A percentile compares a stretch with the other conserved stretches of the same genome.
Conservation (phyloP, 208 protist species). For the Acanthamoeba divionensis region DNA sequence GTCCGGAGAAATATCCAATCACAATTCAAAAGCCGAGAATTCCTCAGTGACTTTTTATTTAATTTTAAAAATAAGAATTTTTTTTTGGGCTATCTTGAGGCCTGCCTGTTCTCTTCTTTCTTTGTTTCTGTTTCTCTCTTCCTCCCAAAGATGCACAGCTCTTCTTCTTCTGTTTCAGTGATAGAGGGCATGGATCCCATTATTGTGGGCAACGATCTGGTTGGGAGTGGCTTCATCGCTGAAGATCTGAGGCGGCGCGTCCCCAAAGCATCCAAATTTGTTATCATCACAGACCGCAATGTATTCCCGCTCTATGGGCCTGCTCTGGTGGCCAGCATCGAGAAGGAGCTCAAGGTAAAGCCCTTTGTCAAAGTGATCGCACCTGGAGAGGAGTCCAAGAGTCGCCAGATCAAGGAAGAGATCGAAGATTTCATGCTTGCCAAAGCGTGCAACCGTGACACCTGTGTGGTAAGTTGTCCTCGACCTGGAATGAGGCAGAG, state of each 20-base stretch:
- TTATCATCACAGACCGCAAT: conserved; percentile 64
- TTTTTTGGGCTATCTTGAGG: no score
- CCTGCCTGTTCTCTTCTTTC: no score
- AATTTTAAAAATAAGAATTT: no score
- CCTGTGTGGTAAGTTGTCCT: conserved; percentile 60
- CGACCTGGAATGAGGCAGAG: background rate
- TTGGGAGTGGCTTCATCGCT: background rate
- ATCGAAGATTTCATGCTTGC: conserved; percentile 75
- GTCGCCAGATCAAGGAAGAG: conserved; percentile 64
- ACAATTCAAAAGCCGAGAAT: no score
- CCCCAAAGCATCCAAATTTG: conserved; percentile 60
- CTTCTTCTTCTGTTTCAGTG: no score
- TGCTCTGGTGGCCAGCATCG: conserved; percentile 37
- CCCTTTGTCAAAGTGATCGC: conserved; percentile 61
- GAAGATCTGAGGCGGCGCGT: background rate
- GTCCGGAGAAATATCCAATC: no score
- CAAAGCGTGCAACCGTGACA: conserved; percentile 68
- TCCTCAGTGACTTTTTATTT: no score
- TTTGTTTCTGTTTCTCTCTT: no score
- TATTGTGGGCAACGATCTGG: conserved; percentile 26
- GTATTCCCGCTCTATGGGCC: conserved; percentile 49
- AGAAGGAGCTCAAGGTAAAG: conserved; percentile 27
- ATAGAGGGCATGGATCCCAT: conserved; percentile 30
- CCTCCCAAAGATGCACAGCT: no score
- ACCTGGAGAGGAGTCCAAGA: conserved; percentile 70